A percentile compares a stretch with the other conserved stretches of the same genome.
Evolutionary conservation across 768 basidiomycete genomes (phyloP).

Genomic region (Rhizopogon rudus): DNA sequence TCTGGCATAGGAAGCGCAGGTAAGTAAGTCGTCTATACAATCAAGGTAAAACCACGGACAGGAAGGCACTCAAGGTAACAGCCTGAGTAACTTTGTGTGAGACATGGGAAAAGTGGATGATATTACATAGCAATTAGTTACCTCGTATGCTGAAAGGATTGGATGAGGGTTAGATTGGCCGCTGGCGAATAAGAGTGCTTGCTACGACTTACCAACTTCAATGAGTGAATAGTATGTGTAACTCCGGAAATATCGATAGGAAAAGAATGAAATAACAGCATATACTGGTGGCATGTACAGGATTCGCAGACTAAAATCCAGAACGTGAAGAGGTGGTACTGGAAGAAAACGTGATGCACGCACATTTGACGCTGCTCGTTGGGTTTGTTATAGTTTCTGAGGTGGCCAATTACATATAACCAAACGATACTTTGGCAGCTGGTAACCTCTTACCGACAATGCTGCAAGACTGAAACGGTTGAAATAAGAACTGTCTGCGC

Average conservation of each 20-base stretch:
- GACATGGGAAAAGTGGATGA: slow-evolving; percentile 8
- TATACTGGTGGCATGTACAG: slow-evolving; percentile 83
- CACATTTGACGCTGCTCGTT: slow-evolving; percentile 80
- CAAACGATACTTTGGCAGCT: neutral
- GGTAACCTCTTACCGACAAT: slow-evolving; percentile 51
- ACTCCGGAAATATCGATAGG: slow-evolving; percentile 76
- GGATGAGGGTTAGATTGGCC: slow-evolving; percentile 13
- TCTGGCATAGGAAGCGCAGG: slow-evolving; percentile 28
- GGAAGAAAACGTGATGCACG: slow-evolving; percentile 13
- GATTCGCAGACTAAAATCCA: slow-evolving; percentile 55
- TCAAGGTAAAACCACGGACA: slow-evolving; percentile 42
- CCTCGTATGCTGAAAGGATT: slow-evolving; percentile 57
- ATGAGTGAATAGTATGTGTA: slow-evolving; percentile 62
- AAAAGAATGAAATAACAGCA: slow-evolving; percentile 79
- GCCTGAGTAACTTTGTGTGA: slow-evolving; percentile 40
- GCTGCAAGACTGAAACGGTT: slow-evolving; percentile 45
- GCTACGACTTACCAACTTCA: slow-evolving; percentile 37
- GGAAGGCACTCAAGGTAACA: slow-evolving; percentile 79
- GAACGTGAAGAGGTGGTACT: neutral
- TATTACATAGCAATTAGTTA: slow-evolving; percentile 22
- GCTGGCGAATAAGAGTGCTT: neutral
- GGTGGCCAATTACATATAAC: neutral
- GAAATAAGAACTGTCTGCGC: slow-evolving; percentile 60
- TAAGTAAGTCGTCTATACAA: neutral
- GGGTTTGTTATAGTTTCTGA: slow-evolving; percentile 67